Percentiles rank a stretch among this genome's conserved stretches.
phyloP scores from a whole-genome alignment of 2,329 filamentous ascomycete species.

The Cercospora zeina region DNA sequence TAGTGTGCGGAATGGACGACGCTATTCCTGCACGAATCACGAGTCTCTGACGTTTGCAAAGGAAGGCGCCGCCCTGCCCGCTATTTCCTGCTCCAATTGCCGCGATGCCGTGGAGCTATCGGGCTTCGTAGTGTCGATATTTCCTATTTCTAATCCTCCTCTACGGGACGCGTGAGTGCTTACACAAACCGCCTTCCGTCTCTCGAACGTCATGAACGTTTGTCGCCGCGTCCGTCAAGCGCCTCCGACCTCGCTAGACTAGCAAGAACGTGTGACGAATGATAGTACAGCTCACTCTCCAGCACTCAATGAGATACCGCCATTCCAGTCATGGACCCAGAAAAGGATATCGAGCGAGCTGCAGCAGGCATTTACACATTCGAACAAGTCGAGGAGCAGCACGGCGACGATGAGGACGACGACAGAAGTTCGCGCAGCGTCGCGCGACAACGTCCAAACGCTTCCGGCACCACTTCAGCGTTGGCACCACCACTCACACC shows the following conservation, averaged over 20 bases:
- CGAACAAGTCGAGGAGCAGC: constrained; percentile 11
- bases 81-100: not conserved
- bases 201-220: not conserved
- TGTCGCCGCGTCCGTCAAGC: not conserved
- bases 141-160: constrained; percentile 1
- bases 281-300: not conserved
- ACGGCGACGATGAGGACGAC: constrained; percentile 9
- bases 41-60: constrained; percentile 5
- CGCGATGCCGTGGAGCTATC: constrained; percentile 10
- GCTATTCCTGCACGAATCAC: constrained; percentile 5
- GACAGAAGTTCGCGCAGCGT: constrained; percentile 15
- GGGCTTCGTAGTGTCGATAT: not conserved
- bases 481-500: constrained; percentile 18
- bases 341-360: not conserved
- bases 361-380: not conserved
- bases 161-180: not conserved
- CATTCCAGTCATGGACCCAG: not conserved
- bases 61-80: constrained; percentile 3
- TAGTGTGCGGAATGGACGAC: not conserved
- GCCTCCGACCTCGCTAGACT: not conserved
- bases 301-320: not conserved
- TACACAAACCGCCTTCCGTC: not conserved
- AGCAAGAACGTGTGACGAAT: not conserved
- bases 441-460: constrained; percentile 5
- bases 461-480: not conserved